Evolutionary conservation across 805 yeast genomes (phyloP).

Genomic region (Brettanomyces anomalus): DNA sequence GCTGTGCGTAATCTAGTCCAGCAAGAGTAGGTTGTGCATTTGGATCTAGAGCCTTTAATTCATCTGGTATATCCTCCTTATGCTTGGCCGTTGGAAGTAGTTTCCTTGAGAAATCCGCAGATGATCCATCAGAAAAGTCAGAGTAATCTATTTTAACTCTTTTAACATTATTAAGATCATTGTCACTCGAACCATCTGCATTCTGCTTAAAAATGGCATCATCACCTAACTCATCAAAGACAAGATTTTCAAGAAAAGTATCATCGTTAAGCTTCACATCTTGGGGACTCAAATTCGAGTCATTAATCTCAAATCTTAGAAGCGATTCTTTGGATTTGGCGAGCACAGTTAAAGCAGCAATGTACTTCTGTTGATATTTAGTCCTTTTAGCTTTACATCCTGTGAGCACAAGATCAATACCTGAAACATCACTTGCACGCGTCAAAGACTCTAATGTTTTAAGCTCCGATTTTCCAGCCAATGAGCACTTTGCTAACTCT

Average conservation of each 20-base stretch:
- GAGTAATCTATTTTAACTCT: slow-evolving; percentile 33
- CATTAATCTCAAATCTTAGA: slow-evolving; percentile 7
- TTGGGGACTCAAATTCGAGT: slow-evolving; percentile 36
- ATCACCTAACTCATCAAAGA: slow-evolving; percentile 51
- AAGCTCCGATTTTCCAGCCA: slow-evolving; percentile 59
- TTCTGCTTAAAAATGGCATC: slow-evolving; percentile 29
- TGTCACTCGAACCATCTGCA: slow-evolving; percentile 25
- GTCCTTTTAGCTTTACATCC: slow-evolving; percentile 89
- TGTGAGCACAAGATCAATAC: slow-evolving; percentile 58
- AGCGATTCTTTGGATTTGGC: slow-evolving; percentile 44
- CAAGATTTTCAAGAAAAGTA: slow-evolving; percentile 64
- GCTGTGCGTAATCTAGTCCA: slow-evolving; percentile 64
- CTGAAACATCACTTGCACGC: slow-evolving; percentile 49
- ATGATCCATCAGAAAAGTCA: slow-evolving; percentile 6
- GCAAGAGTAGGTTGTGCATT: slow-evolving; percentile 70
- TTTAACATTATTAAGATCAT: slow-evolving; percentile 21
- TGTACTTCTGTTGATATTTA: slow-evolving; percentile 63
- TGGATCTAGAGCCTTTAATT: slow-evolving; percentile 54
- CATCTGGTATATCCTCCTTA: slow-evolving; percentile 54
- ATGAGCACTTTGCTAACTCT: slow-evolving; percentile 58
- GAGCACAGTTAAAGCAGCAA: slow-evolving; percentile 65
- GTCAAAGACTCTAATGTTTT: slow-evolving; percentile 45
- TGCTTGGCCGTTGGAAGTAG: slow-evolving; percentile 55
- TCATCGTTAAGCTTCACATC: slow-evolving; percentile 64
- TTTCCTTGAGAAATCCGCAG: slow-evolving; percentile 24